Evolutionary conservation across 805 yeast genomes (phyloP), one percentile per base, ranked within the genome.

Genomic region (Priceomyces castillae): DNA sequence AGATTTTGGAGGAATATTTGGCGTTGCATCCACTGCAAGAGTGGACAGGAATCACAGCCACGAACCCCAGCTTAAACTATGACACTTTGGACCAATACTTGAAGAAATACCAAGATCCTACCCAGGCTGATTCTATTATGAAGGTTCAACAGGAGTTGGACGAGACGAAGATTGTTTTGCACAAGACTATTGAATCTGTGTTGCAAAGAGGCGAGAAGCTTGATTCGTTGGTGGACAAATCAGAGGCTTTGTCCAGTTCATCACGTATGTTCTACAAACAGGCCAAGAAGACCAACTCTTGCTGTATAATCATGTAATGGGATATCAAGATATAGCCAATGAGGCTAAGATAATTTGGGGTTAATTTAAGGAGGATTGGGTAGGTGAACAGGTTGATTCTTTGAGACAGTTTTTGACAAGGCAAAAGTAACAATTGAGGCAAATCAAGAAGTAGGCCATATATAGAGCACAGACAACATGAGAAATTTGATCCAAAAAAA

Each of bases 81-180:
- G 79, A 78, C 19, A 80, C 78, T 47, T 73, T 92, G 56, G 86
- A 82, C 25, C 69, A 67, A 19, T 90, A 90, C 62, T 69, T 94
- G 53, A 69, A 73, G 55, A 87, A 87, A 59, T 94, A 94, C 69
- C 99, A 94, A 70, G 96, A 94, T 63, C 99, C 99, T 23, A 77
- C 85, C 34, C 96, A 94, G 71, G 98, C 98, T 0, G 99, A 94
- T 64, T 85, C 97, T 9, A 82, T 94, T 49, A 84, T 94, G 95
- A 86, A 85, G 64, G 99, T 94, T 17, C 99, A 94, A 72, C 95
- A 90, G 61, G 99, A 94, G 67, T 78, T 94, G 57, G 99, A 94
- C 65, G 99, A 94, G 62, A 94, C 99, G 30, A 94, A 94, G 73
- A 88, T 92, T 55, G 96, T 90, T 33, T 74, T 94, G 58, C 98